phyloP scores from a whole-genome alignment of 2,329 filamentous ascomycete genomes.

The Nothopassalora personata region DNA sequence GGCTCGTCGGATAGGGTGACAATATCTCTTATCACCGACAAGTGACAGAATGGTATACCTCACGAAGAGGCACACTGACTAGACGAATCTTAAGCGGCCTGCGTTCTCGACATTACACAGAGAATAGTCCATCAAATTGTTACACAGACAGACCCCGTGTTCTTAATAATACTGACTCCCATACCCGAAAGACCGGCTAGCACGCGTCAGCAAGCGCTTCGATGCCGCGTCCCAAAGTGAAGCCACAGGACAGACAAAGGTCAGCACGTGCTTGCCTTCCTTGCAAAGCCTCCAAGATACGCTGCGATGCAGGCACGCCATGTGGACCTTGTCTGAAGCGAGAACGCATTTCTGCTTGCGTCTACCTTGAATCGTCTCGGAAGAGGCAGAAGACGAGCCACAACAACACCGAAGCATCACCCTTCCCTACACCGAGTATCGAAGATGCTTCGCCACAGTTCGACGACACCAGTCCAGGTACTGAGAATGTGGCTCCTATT shows the following conservation, averaged over 20 bases:
- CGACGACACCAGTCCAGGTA: conserved; percentile 3
- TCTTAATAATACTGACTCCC: neutral
- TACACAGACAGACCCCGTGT: neutral
- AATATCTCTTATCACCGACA: neutral
- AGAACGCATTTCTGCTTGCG: conserved; percentile 16
- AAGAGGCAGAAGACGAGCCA: conserved; percentile 16
- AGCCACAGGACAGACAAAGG: conserved; percentile 13
- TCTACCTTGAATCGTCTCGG: conserved; percentile 18
- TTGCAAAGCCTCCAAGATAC: conserved; percentile 23
- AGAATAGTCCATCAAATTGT: neutral
- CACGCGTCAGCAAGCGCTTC: neutral
- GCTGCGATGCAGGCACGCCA: conserved; percentile 19
- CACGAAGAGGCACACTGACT: neutral
- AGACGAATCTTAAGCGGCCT: neutral
- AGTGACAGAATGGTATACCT: neutral
- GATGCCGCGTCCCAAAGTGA: conserved; percentile 22
- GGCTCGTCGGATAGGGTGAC: neutral
- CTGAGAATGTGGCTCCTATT: neutral
- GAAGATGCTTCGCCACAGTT: conserved; percentile 17
- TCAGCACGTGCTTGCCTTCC: conserved; percentile 19
- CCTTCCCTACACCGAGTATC: conserved; percentile 17
- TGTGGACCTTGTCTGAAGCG: conserved; percentile 20
- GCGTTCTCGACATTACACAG: neutral
- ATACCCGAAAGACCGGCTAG: neutral
- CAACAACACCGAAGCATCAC: conserved; percentile 3